Evolutionary conservation across 1,284 basidiomycete genomes (phyloP), one percentile per base, ranked within the genome.

Genomic region (Rugosomyces carneus): DNA sequence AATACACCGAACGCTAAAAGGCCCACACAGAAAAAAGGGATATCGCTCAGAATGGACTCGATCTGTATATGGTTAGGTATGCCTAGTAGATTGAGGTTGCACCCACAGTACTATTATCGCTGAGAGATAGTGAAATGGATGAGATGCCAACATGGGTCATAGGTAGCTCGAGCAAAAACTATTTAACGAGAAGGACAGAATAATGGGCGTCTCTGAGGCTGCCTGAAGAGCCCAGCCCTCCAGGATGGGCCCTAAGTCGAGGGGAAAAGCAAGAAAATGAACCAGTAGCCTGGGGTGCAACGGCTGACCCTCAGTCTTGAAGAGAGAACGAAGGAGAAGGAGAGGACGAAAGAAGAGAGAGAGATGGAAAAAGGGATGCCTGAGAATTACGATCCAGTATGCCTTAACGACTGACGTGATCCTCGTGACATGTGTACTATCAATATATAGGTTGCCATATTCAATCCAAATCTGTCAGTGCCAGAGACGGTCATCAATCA

Each of bases 1-100:
- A 81, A 75, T 24, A 78, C 67, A n/a, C 75, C 81, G 48, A 88
- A 76, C 29, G 73, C 75, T 55, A 85, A 65, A 16, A 86, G 65
- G 35, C 85, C 86, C 44, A 81, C 71, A 47, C 75, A 75, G 54
- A 84, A 75, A 51, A 83, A 68, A 29, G 86, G 86, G 42, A 88
- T 78, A 51, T 84, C 81, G 13, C 76, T 69, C 35, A 88, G 66
- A 40, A 88, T 59, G 50, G 68, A 63, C 51, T 79, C 74, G 35
- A 84, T 63, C 84, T 85, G 45, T 3, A 11, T 16, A n/a, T 8
- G 3, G n/a, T 34, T 34, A 34, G n/a, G n/a, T n/a, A 34, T 16
- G 31, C n/a, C 2, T 34, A 34, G 13, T 8, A n/a, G 15, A 16
- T 29, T 11, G 31, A 34, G 18, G 36, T 16, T 3, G 20, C 39